Conservation (phyloP, 2,329 filamentous ascomycete genomes). For the Elsinoe arachidis region DNA sequence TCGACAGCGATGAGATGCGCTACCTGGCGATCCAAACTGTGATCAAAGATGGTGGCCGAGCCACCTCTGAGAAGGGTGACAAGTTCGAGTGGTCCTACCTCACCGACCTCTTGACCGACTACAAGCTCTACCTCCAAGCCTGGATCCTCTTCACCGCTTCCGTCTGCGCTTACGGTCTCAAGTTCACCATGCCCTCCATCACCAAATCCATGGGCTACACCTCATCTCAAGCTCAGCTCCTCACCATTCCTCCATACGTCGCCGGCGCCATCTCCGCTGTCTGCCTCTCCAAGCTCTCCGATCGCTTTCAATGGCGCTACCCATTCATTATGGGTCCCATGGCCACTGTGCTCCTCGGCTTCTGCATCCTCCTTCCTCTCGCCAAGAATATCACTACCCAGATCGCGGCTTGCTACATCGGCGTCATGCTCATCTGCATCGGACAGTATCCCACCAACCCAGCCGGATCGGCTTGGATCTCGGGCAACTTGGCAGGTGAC, state of each 20-base stretch:
- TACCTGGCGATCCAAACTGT: constrained; percentile 18
- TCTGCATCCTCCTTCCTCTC: constrained; percentile 18
- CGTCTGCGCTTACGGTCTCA: constrained; percentile 28
- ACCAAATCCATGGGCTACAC: constrained; percentile 21
- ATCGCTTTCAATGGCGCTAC: constrained; percentile 41
- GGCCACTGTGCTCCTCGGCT: constrained; percentile 17
- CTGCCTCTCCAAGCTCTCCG: constrained; percentile 23
- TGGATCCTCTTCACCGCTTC: constrained; percentile 21
- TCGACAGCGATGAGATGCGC: constrained; percentile 20
- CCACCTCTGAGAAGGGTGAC: constrained; percentile 17
- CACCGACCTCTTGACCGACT: constrained; percentile 20
- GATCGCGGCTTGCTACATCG: constrained; percentile 19
- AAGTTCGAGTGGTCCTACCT: constrained; percentile 22
- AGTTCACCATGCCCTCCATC: constrained; percentile 43
- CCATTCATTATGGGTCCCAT: constrained; percentile 44
- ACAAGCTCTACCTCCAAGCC: constrained; percentile 21
- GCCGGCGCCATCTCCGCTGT: constrained; percentile 26
- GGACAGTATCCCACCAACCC: constrained; percentile 26
- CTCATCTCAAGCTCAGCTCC: constrained; percentile 20
- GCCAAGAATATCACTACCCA: constrained; percentile 10
- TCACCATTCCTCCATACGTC: constrained; percentile 25
- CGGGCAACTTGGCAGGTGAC: constrained; percentile 27
- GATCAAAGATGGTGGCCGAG: constrained; percentile 18
- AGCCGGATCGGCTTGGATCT: constrained; percentile 24
- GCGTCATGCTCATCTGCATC: constrained; percentile 23